Percentiles rank a stretch among this genome's conserved stretches.
phyloP scores from a whole-genome alignment of 2,329 filamentous ascomycete species.

The Nannizziopsis barbatae region DNA sequence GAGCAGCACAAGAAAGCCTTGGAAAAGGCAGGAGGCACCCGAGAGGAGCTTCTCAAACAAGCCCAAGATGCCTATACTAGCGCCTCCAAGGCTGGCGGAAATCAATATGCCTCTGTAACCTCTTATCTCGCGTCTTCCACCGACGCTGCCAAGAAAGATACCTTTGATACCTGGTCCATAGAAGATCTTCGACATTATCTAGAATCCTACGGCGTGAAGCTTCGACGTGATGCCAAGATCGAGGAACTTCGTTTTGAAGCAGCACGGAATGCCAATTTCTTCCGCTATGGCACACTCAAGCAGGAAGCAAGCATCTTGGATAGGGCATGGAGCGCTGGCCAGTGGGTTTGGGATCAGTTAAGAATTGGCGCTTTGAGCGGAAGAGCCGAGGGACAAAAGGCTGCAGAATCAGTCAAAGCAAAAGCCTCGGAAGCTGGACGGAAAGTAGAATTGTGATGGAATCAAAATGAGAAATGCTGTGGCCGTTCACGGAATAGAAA shows the following conservation, averaged over 20 bases:
- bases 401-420: conserved; percentile 34
- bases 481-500: no score
- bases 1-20: conserved; percentile 44
- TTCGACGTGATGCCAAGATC: conserved; percentile 55
- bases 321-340: conserved; percentile 42
- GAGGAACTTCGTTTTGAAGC: conserved; percentile 62
- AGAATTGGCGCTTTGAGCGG: conserved; percentile 40
- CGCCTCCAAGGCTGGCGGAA: conserved; percentile 38
- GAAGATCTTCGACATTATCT: conserved; percentile 67
- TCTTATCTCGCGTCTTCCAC: conserved; percentile 59
- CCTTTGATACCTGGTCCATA: conserved; percentile 62
- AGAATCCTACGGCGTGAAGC: conserved; percentile 62
- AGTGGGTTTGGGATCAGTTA: conserved; percentile 42
- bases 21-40: conserved; percentile 53
- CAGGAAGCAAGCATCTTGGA: conserved; percentile 54
- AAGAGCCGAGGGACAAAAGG: conserved; percentile 39
- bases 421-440: conserved; percentile 24
- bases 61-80: conserved; percentile 38
- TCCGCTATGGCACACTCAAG: conserved; percentile 61
- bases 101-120: conserved; percentile 52
- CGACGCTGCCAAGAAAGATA: conserved; percentile 50
- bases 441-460: conserved; percentile 10
- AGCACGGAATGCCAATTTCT: conserved; percentile 63
- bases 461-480: background rate
- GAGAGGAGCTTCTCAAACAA: conserved; percentile 59